phyloP scores from a whole-genome alignment of 2,329 filamentous ascomycete species.

The Penicillium psychrosexuale region DNA sequence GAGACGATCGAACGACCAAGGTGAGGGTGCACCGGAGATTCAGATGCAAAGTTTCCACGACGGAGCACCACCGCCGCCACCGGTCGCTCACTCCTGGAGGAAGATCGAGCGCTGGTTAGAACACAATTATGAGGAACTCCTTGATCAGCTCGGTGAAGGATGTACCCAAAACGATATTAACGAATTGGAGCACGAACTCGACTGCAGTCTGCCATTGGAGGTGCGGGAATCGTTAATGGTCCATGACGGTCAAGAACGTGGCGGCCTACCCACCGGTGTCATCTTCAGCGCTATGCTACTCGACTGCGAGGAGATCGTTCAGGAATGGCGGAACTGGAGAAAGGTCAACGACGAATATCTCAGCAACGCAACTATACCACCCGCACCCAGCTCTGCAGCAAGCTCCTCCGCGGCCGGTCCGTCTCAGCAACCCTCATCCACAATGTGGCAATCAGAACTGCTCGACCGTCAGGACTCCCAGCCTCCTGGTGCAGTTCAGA shows the following conservation, averaged over 20 bases:
- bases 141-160: conserved; percentile 87
- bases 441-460: conserved; percentile 79
- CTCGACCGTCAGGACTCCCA: conserved; percentile 82
- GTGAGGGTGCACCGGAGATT: conserved; percentile 77
- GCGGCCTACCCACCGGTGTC: conserved; percentile 84
- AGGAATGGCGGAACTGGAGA: conserved; percentile 97
- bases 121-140: conserved; percentile 91
- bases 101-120: conserved; percentile 94
- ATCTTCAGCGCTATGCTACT: conserved; percentile 93
- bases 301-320: conserved; percentile 96
- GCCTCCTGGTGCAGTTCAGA: conserved; percentile 80
- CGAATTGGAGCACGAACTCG: conserved; percentile 91
- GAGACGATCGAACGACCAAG: conserved; percentile 57
- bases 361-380: conserved; percentile 52
- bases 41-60: conserved; percentile 96
- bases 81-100: conserved; percentile 84
- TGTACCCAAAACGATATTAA: conserved; percentile 94
- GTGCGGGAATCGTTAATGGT: conserved; percentile 85
- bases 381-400: conserved; percentile 68
- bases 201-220: conserved; percentile 89
- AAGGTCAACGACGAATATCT: conserved; percentile 89
- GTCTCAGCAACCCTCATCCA: conserved; percentile 54
- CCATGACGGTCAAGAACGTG: conserved; percentile 96
- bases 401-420: conserved; percentile 61
- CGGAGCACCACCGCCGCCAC: conserved; percentile 83